A percentile compares a stretch with the other conserved stretches of the same genome.
phyloP scores from a whole-genome alignment of 768 basidiomycete genomes.

The Leccinum longicurvipes region DNA sequence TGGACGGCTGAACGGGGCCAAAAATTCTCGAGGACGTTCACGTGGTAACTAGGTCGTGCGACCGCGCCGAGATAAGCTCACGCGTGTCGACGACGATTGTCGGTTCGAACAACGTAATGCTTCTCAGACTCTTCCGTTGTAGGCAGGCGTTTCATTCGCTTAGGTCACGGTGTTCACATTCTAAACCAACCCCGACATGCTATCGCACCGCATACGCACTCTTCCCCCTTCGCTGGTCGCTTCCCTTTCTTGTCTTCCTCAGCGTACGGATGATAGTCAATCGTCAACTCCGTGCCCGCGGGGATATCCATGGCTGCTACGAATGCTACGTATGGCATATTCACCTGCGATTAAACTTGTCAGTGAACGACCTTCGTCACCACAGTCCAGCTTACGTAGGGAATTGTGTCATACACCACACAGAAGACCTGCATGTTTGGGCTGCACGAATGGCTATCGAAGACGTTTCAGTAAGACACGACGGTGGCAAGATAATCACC shows the following conservation, averaged over 20 bases:
- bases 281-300: constrained; percentile 53
- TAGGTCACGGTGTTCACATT: background rate
- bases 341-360: constrained; percentile 38
- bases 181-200: constrained; percentile 39
- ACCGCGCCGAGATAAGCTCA: background rate
- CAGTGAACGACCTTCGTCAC: background rate
- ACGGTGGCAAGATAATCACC: constrained; percentile 14
- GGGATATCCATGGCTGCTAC: constrained; percentile 48
- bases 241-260: constrained; percentile 25
- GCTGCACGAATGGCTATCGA: constrained; percentile 60
- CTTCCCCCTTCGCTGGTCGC: constrained; percentile 25
- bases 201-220: constrained; percentile 37
- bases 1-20: background rate
- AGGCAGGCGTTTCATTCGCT: too few relatives aligned
- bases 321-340: constrained; percentile 62
- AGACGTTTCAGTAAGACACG: constrained; percentile 3
- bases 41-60: background rate
- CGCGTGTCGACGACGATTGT: background rate
- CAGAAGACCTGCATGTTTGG: constrained; percentile 58
- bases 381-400: constrained; percentile 38
- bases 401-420: constrained; percentile 60
- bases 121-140: too few relatives aligned
- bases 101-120: background rate
- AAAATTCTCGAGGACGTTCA: background rate
- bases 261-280: constrained; percentile 59